Percentiles rank a stretch among this genome's conserved stretches.
Conservation (phyloP, 2,329 filamentous ascomycete genomes). For the Leptosphaerulina australis region DNA sequence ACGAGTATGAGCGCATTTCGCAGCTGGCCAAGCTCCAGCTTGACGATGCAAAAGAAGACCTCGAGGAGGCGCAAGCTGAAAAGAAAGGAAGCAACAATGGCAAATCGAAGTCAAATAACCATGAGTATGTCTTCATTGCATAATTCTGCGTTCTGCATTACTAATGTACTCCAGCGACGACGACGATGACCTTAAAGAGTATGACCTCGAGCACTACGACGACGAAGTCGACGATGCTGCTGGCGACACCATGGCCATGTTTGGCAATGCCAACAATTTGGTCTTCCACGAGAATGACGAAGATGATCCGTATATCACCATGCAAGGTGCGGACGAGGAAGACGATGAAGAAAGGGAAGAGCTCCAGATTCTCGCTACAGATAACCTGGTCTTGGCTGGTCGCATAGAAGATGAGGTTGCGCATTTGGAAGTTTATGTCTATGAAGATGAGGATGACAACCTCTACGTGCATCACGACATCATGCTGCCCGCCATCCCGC, state of each 20-base stretch:
- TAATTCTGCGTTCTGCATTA: neutral
- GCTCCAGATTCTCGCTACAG: slow-evolving; percentile 86
- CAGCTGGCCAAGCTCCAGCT: slow-evolving; percentile 68
- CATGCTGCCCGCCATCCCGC: slow-evolving; percentile 95
- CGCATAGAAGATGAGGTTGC: slow-evolving; percentile 97
- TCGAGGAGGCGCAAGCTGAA: slow-evolving; percentile 62
- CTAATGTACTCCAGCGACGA: slow-evolving; percentile 42
- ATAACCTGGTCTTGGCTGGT: slow-evolving; percentile 89
- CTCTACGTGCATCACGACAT: slow-evolving; percentile 99
- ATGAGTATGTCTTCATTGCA: slow-evolving; percentile 20
- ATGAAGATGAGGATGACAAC: slow-evolving; percentile 93
- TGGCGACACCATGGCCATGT: slow-evolving; percentile 83
- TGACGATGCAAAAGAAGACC: slow-evolving; percentile 87
- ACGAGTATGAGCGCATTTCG: slow-evolving; percentile 58
- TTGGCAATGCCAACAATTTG: slow-evolving; percentile 91
- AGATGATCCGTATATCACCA: slow-evolving; percentile 94
- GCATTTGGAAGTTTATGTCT: slow-evolving; percentile 95
- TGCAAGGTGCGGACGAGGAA: slow-evolving; percentile 70
- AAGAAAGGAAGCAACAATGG: slow-evolving; percentile 44
- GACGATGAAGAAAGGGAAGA: slow-evolving; percentile 92
- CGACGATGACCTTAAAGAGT: slow-evolving; percentile 93
- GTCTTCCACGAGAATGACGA: slow-evolving; percentile 94
- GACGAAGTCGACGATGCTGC: slow-evolving; percentile 75
- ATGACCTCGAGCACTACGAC: slow-evolving; percentile 95
- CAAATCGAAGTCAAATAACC: slow-evolving; percentile 28